These are phyloP conservation scores for Verbena officinalis DNA, from an alignment of 257 asterid genomes.

Conservation along the genomic window DNA sequence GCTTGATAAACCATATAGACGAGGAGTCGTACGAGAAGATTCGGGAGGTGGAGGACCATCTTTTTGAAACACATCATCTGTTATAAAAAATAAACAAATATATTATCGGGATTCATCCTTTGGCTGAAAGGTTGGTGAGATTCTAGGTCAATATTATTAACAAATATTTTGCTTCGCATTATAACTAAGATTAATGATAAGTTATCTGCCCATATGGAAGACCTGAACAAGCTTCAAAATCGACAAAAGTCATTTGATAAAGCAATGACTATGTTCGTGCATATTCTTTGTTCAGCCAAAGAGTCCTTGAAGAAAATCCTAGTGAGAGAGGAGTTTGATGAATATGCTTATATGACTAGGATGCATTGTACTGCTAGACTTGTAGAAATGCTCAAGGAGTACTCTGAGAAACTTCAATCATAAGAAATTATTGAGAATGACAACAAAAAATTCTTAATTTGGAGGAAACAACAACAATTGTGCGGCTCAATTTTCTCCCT, in stretches of 20 bases:
- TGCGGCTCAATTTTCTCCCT: conserved; percentile 33
- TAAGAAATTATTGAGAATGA: background rate
- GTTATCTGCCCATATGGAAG: conserved; percentile 31
- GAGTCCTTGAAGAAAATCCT: conserved; percentile 40
- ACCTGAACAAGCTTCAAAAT: conserved; percentile 32
- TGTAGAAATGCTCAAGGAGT: conserved; percentile 30
- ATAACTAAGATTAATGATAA: conserved; percentile 32
- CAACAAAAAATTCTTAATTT: conserved; percentile 7
- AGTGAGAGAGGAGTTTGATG: conserved; percentile 37
- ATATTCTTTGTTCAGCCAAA: conserved; percentile 25
- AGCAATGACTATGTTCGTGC: conserved; percentile 38
- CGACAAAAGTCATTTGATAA: conserved; percentile 30
- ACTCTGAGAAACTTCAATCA: conserved; percentile 13
- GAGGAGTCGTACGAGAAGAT: conserved; percentile 39
- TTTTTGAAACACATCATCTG: conserved; percentile 24
- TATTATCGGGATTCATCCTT: conserved; percentile 36
- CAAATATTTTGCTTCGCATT: conserved; percentile 30
- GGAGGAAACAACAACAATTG: conserved; percentile 30
- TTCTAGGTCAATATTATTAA: conserved; percentile 31
- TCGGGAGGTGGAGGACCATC: conserved; percentile 23
- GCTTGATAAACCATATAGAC: conserved; percentile 33
- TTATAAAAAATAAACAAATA: conserved; percentile 33
- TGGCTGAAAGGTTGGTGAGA: conserved; percentile 34
- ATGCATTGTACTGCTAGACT: conserved; percentile 40
- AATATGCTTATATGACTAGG: conserved; percentile 25